phyloP scores from a whole-genome alignment of 495 filamentous ascomycete genomes.

The Delitschia confertaspora region DNA sequence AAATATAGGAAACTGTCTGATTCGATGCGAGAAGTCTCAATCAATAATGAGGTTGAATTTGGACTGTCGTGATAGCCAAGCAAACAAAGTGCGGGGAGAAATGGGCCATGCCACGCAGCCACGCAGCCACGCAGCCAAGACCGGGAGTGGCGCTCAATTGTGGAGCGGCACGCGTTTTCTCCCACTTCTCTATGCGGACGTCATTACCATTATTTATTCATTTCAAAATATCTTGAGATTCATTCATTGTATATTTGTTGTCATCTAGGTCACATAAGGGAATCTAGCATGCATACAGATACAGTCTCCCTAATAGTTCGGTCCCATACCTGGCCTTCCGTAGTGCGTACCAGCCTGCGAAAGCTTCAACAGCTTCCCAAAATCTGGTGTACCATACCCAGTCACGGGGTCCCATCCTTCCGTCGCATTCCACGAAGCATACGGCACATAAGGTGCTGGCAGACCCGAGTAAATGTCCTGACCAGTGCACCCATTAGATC shows the following conservation, averaged over 20 bases:
- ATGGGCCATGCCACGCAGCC: no score
- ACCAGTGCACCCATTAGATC: constrained; percentile 53
- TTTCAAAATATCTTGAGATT: background rate
- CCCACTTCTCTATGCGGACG: no score
- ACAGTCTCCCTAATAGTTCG: background rate
- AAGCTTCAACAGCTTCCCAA: constrained; percentile 31
- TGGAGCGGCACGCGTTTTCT: no score
- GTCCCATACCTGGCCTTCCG: constrained; percentile 9
- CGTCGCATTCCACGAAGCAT: constrained; percentile 39
- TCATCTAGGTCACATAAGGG: background rate
- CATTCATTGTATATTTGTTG: background rate
- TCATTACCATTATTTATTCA: background rate
- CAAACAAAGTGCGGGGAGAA: no score
- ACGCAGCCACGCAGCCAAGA: no score
- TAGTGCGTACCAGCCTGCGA: constrained; percentile 13
- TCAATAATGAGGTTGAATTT: no score
- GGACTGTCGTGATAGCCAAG: no score
- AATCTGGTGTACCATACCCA: constrained; percentile 48
- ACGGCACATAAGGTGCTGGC: constrained; percentile 28
- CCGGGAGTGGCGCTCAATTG: no score
- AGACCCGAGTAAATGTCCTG: constrained; percentile 39
- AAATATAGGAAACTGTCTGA: no score
- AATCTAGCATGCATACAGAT: background rate
- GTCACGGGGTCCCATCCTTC: constrained; percentile 55
- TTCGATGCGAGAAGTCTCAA: no score